Evolutionary conservation across 371 early-diverging fungal genomes (phyloP).

Genomic region (Rhizopus arrhizus): DNA sequence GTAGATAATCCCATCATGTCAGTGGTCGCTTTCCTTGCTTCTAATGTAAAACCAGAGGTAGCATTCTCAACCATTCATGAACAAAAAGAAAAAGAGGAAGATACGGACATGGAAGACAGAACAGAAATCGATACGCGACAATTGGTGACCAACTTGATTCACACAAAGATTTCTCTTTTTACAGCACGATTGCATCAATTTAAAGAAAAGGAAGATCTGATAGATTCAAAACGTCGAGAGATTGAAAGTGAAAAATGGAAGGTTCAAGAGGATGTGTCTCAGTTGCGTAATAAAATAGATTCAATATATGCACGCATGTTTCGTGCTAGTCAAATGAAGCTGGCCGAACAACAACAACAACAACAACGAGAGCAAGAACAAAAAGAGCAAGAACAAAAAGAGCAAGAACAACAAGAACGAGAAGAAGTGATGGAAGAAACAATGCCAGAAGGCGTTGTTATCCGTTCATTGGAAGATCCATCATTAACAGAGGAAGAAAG

Average conservation of each 20-base stretch:
- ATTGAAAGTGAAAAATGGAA: conserved; percentile 77
- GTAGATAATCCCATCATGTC: conserved; percentile 96
- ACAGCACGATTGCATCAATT: conserved; percentile 81
- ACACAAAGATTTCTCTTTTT: conserved; percentile 77
- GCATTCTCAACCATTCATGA: conserved; percentile 72
- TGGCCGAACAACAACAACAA: conserved; percentile 16
- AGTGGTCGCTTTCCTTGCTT: conserved; percentile 92
- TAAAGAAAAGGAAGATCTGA: conserved; percentile 63
- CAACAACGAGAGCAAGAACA: conserved; percentile 23
- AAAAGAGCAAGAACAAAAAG: background rate
- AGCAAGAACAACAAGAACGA: conserved; percentile 14
- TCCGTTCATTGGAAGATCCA: conserved; percentile 6
- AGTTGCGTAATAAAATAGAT: conserved; percentile 23
- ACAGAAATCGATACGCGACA: conserved; percentile 4
- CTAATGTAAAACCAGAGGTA: conserved; percentile 93
- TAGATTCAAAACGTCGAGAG: conserved; percentile 68
- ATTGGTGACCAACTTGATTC: conserved; percentile 56
- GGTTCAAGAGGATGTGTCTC: conserved; percentile 18
- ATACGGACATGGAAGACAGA: conserved; percentile 1
- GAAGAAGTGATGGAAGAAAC: conserved; percentile 2
- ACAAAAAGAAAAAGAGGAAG: background rate
- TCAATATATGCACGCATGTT: conserved; percentile 25
- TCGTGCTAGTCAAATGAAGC: conserved; percentile 21
- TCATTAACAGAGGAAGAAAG: conserved; percentile 16
- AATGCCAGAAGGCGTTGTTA: conserved; percentile 19